Conservation (phyloP, 331 rosid species). For the Rhamnella rubrinervis region DNA sequence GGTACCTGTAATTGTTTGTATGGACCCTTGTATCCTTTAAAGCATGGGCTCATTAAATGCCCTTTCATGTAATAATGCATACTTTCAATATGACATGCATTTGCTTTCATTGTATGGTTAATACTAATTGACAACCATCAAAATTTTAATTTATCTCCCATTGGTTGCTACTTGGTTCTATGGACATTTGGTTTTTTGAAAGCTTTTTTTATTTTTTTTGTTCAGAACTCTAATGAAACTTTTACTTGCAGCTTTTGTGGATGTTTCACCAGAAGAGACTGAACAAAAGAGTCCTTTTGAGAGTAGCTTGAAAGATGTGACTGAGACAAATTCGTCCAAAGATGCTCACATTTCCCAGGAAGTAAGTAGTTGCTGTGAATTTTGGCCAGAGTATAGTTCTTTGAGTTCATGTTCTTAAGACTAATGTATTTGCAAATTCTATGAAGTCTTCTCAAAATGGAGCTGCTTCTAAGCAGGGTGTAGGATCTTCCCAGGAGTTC, state of each 20-base stretch:
- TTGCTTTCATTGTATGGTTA: no score
- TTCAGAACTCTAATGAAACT: conserved; percentile 17
- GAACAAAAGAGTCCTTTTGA: conserved; percentile 62
- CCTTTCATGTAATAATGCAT: no score
- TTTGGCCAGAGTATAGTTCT: conserved; percentile 8
- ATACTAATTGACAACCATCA: no score
- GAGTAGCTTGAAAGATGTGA: conserved; percentile 53
- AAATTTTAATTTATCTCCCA: no score
- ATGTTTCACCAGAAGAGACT: conserved; percentile 86
- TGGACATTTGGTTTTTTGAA: not conserved
- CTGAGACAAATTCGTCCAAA: conserved; percentile 41
- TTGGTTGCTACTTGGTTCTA: no score
- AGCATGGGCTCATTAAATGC: no score
- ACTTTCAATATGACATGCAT: no score
- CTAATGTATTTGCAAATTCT: conserved; percentile 15
- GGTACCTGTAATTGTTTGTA: no score
- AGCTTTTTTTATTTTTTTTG: not conserved
- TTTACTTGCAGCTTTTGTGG: conserved; percentile 78
- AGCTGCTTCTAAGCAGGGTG: conserved; percentile 55
- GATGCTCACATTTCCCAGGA: conserved; percentile 37
- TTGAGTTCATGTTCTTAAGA: conserved; percentile 18
- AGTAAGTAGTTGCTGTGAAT: conserved; percentile 43
- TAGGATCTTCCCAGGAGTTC: conserved; percentile 41
- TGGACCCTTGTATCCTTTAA: no score
- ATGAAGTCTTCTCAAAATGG: conserved; percentile 81